phyloP scores from a whole-genome alignment of 768 basidiomycete species.

The Suillus tomentosus region DNA sequence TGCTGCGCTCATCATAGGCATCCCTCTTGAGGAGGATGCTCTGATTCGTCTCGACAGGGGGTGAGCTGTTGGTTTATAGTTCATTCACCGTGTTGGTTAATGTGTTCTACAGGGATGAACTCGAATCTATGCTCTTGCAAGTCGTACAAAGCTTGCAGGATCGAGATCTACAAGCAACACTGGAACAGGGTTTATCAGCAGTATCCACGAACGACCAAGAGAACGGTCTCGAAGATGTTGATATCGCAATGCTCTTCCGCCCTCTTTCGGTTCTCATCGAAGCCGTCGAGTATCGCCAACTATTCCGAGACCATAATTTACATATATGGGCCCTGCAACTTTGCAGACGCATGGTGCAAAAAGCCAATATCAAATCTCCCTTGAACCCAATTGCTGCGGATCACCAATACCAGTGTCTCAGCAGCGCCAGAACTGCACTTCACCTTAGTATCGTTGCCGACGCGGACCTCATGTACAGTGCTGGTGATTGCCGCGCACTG shows the following conservation, averaged over 20 bases:
- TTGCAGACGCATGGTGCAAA: constrained; percentile 1
- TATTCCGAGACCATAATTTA: not conserved
- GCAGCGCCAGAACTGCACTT: constrained; percentile 1
- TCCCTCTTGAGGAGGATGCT: constrained; percentile 1
- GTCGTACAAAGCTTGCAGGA: not conserved
- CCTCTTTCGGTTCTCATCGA: constrained; percentile 3
- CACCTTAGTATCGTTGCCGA: not conserved
- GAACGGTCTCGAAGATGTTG: not conserved
- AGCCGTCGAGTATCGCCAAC: not conserved
- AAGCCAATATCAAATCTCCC: not conserved
- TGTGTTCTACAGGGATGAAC: not conserved
- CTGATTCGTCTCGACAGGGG: constrained; percentile 3
- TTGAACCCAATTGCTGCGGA: not conserved
- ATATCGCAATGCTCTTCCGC: not conserved
- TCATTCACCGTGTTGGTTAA: not conserved
- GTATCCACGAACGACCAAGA: not conserved
- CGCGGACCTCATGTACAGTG: not conserved
- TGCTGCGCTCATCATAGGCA: constrained; percentile 5
- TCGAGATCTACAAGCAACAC: not conserved
- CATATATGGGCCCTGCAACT: not conserved
- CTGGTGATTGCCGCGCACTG: not conserved
- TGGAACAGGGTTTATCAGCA: not conserved
- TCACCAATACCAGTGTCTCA: not conserved
- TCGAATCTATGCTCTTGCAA: not conserved
- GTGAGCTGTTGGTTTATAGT: not conserved